phyloP scores from a whole-genome alignment of 371 early-diverging fungal species.

The Gilbertella persicaria region DNA sequence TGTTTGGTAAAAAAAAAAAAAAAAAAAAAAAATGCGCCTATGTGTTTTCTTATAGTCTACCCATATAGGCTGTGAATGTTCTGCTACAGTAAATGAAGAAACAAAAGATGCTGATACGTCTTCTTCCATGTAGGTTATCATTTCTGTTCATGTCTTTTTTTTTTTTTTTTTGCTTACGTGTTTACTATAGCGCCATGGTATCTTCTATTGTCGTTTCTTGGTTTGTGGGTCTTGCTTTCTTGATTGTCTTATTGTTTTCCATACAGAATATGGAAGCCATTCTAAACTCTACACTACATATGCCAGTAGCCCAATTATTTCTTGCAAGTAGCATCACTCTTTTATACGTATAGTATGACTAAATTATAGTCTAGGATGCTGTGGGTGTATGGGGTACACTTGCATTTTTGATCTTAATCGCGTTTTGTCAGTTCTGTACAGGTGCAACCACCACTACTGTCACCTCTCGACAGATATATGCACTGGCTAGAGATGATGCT shows the following conservation, averaged over 20 bases:
- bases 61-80: conserved; percentile 41
- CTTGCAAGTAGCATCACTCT: conserved; percentile 20
- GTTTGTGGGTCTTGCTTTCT: conserved; percentile 38
- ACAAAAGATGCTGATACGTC: conserved; percentile 46
- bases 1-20: conserved; percentile 35
- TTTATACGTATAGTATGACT: not conserved
- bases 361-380: conserved; percentile 45
- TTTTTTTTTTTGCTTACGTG: not conserved
- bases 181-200: conserved; percentile 36
- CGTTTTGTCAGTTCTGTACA: conserved; percentile 60
- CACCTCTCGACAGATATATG: conserved; percentile 68
- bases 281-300: conserved; percentile 26
- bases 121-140: conserved; percentile 31
- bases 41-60: not conserved
- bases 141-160: not conserved
- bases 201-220: conserved; percentile 41
- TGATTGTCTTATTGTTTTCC: conserved; percentile 38
- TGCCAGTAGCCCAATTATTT: conserved; percentile 49
- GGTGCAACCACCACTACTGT: conserved; percentile 54
- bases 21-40: not conserved
- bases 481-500: conserved; percentile 69
- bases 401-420: conserved; percentile 48
- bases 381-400: conserved; percentile 44
- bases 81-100: conserved; percentile 46
- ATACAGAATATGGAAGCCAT: conserved; percentile 44